These are phyloP conservation scores for Hyaloscypha hepaticicola DNA, from an alignment of 495 filamentous ascomycete genomes.

Conservation along the genomic window DNA sequence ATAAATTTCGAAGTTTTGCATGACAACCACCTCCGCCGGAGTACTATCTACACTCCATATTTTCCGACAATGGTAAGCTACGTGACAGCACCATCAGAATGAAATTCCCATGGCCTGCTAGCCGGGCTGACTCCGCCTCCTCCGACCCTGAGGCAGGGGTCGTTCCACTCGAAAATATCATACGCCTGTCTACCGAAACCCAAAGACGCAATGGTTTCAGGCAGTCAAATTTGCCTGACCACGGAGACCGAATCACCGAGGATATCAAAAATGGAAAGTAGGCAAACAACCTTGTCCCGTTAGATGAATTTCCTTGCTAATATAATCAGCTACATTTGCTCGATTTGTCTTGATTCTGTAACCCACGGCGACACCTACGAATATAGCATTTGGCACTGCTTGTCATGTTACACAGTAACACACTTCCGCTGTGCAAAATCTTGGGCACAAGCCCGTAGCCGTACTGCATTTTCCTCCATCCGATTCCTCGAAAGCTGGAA, in stretches of 20 bases:
- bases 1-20: too few relatives aligned
- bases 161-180: neutral
- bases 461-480: neutral
- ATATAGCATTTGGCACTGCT: slow-evolving; percentile 20
- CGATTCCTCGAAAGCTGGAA: slow-evolving; percentile 1
- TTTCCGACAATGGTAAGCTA: neutral
- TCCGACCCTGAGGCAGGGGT: neutral
- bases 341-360: slow-evolving; percentile 14
- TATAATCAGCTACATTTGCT: slow-evolving; percentile 12
- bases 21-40: neutral
- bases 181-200: slow-evolving; percentile 10
- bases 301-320: neutral
- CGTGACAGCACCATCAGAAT: neutral
- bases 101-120: neutral
- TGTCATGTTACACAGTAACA: slow-evolving; percentile 8
- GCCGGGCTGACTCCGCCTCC: neutral
- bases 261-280: slow-evolving; percentile 22
- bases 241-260: slow-evolving; percentile 6
- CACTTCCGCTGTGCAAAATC: slow-evolving; percentile 17
- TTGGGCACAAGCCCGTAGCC: neutral
- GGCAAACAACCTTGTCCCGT: neutral
- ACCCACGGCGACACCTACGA: neutral
- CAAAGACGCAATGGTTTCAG: slow-evolving; percentile 5
- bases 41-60: neutral
- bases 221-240: slow-evolving; percentile 10